A percentile compares a stretch with the other conserved stretches of the same genome.
These are phyloP conservation scores for Solanum ahanhuiri DNA, from an alignment of 257 asterid species.

Conservation along the genomic window DNA sequence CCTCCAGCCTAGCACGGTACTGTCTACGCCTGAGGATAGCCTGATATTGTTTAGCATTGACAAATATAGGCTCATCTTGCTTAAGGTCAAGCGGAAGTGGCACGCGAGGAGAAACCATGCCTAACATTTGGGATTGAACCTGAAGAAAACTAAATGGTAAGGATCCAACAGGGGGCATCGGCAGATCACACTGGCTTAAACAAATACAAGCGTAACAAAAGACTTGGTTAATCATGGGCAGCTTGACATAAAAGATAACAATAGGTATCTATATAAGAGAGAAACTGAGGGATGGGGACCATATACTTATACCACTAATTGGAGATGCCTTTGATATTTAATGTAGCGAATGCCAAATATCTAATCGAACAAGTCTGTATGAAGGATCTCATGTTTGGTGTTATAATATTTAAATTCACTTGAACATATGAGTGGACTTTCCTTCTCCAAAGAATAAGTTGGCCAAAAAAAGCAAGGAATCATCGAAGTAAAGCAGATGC, in stretches of 20 bases:
- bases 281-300: neutral
- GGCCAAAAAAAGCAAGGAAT: conserved; percentile 1
- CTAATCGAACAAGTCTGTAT: neutral
- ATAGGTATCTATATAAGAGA: neutral
- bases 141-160: conserved; percentile 4
- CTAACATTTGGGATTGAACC: conserved; percentile 18
- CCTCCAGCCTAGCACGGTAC: conserved; percentile 17
- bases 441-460: conserved; percentile 4
- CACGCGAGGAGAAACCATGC: conserved; percentile 5
- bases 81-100: conserved; percentile 17
- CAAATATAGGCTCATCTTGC: conserved; percentile 20
- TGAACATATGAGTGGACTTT: neutral
- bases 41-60: conserved; percentile 24
- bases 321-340: neutral
- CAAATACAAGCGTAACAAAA: neutral
- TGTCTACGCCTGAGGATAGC: conserved; percentile 29
- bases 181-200: neutral
- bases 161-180: neutral
- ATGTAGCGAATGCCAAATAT: neutral
- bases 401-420: neutral
- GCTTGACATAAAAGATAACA: neutral
- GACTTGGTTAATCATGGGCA: neutral
- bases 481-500: conserved; percentile 13
- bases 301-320: neutral
- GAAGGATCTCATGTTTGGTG: neutral